Percentiles rank a stretch among this genome's conserved stretches.
phyloP scores from a whole-genome alignment of 768 basidiomycete species.

The Boletus rubescentipes region DNA sequence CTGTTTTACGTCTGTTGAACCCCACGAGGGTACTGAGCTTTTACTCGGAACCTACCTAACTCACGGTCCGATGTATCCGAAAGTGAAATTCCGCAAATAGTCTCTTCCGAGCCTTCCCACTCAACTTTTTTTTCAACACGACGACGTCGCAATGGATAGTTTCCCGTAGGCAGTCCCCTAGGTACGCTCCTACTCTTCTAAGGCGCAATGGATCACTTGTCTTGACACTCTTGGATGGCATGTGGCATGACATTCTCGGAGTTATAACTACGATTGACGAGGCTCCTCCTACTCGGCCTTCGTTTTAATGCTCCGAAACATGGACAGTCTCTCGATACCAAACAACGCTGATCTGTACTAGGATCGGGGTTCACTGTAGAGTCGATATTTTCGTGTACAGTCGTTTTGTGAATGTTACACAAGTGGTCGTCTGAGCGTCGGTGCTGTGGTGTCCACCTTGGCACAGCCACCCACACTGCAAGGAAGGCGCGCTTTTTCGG shows the following conservation, averaged over 20 bases:
- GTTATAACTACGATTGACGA: constrained; percentile 86
- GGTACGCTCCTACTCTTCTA: no score
- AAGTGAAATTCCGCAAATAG: no score
- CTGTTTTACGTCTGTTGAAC: no score
- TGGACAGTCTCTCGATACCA: constrained; percentile 57
- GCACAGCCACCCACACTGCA: constrained; percentile 14
- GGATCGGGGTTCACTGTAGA: constrained; percentile 34
- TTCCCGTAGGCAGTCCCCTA: no score
- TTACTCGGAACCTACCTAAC: no score
- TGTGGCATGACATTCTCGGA: constrained; percentile 43
- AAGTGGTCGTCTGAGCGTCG: background rate
- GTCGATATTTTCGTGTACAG: constrained; percentile 20
- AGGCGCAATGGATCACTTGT: no score
- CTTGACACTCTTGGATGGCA: no score
- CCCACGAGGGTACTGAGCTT: no score
- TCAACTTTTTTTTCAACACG: no score
- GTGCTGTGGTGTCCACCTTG: background rate
- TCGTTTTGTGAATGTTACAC: background rate
- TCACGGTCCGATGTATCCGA: no score
- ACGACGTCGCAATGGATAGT: no score
- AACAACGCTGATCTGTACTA: constrained; percentile 43
- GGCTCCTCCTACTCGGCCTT: constrained; percentile 59
- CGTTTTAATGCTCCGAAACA: constrained; percentile 88
- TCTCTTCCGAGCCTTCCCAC: no score
- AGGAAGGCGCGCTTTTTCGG: background rate